Base-by-base conservation (phyloP, 352 stramenopile genomes). In the Phytophthora lateralis region DNA sequence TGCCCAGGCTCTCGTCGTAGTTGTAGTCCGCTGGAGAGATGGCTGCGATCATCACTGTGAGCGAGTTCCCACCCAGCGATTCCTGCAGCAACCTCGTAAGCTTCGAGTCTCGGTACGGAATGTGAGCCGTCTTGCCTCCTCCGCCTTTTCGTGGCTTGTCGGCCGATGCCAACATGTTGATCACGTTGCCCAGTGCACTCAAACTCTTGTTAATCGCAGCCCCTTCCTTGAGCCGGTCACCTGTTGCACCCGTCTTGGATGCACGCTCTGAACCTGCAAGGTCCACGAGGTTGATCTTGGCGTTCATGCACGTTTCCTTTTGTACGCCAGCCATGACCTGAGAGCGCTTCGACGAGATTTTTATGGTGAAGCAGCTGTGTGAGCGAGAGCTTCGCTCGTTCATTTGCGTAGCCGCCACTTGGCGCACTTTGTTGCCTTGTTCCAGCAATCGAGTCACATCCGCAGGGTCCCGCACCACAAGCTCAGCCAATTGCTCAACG, bases 11-110 rank as follows among this genome's bases (percentile, higher is more conserved):
- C 60, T 99, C 97, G 30, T 98, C 91, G 34, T 87, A 80, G 69
- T 98, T 98, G 56, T 96, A 86, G 47, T 98, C 90, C 1, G 93
- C 91, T 0, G 95, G 91, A 6, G 82, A 96, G 35, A 98, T 91
- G 18, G 92, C 94, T 18, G 95, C 95, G 21, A 99, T 78, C 90
- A 99, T 98, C n/a, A 98, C 83, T 6, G 95, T 98, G 9, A 88
- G 66, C 7, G 91, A 89, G 56, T 98, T 98, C 1, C 94, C 94
- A 38, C 91, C 91, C 2, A 98, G 80, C 2, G 84, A 93, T 44
- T 98, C 89, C 59, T 96, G 88, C 18, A 98, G 55, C 32, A 98
- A 51, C 10, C 89, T 74, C 20, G 92, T 98, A 21, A 98, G 78
- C 58, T 97, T 97, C 2, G 88, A 97, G 55, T 98, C 85, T 41